Evolutionary conservation across 805 yeast species (phyloP), one percentile per base, ranked within the genome.

Genomic region (Blastobotrys parvus): DNA sequence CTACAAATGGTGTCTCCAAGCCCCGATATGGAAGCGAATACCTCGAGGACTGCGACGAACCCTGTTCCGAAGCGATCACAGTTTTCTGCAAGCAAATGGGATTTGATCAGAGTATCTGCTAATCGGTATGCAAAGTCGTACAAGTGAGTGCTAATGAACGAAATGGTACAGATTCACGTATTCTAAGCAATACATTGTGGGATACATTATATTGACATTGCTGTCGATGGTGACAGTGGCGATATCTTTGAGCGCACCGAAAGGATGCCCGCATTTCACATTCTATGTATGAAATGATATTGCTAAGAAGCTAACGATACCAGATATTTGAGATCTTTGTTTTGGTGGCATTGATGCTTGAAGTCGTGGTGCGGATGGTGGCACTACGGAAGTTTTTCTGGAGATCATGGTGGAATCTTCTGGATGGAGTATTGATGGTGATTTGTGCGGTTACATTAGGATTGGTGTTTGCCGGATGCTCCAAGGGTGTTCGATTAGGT

Each of bases 371-470:
- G 15, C 39, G 48, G 13, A 42, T 42, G 21, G 32, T 45, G 8
- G 45, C 45, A 6, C 35, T 45, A 11, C 30, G 45, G 7, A 21
- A 29, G 16, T 38, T 39, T 31, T 45, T 39, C 31, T 45, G 48
- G 48, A 45, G 39, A 22, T 41, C 45, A 8, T 45, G 35, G 32
- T 45, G 48, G 48, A 45, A 45, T 27, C 38, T 45, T 22, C 41
- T 42, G 4, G 48, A 45, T 25, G 48, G 39, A 6, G 18, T 35
- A 3, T 16, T 45, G 23, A 45, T 42, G 48, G 33, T 38, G 16
- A 15, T 45, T 8, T 45, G 48, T 30, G 38, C 31, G 2, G 35
- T 39, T 29, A 45, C 48, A 3, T 32, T 45, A 16, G 45, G 43
- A 16, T 13, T 45, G 30, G 48, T 45, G 17, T 45, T 45, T 39